phyloP scores from a whole-genome alignment of 495 filamentous ascomycete genomes.

The Annulohypoxylon maeteangense region DNA sequence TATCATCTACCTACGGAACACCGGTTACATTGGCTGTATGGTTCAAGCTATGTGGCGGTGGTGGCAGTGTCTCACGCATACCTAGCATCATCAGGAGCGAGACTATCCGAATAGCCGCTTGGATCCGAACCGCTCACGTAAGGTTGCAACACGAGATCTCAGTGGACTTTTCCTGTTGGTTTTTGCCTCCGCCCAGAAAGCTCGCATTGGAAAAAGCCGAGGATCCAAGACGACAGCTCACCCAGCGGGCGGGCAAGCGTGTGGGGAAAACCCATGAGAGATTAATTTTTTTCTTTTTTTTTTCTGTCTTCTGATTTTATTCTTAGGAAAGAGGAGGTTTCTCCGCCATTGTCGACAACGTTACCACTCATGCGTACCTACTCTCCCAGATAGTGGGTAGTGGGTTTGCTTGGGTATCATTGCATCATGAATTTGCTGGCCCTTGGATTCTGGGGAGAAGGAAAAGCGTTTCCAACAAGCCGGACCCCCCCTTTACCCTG shows the following conservation, averaged over 20 bases:
- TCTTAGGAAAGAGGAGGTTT: neutral
- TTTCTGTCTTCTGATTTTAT: conserved; percentile 1
- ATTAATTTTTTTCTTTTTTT: neutral
- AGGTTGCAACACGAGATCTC: conserved; percentile 13
- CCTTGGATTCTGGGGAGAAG: conserved; percentile 1
- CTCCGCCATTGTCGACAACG: conserved; percentile 11
- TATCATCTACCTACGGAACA: no score
- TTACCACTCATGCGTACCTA: neutral
- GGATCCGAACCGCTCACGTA: conserved; percentile 12
- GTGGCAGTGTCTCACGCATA: conserved; percentile 5
- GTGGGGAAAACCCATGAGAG: conserved; percentile 6
- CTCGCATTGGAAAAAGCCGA: conserved; percentile 4
- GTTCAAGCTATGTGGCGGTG: conserved; percentile 16
- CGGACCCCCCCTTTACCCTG: conserved; percentile 16
- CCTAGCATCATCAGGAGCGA: neutral
- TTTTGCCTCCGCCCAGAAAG: conserved; percentile 7
- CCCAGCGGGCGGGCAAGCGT: neutral
- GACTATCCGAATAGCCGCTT: conserved; percentile 6
- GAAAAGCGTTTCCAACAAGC: conserved; percentile 22
- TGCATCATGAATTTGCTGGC: conserved; percentile 40
- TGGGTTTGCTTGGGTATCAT: conserved; percentile 38
- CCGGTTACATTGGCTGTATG: neutral
- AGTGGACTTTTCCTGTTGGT: neutral
- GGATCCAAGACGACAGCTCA: neutral
- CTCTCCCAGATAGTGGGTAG: conserved; percentile 18